Percentiles rank a stretch among this genome's conserved stretches.
phyloP scores from a whole-genome alignment of 2,329 filamentous ascomycete genomes.

The Calonectria henricotiae region DNA sequence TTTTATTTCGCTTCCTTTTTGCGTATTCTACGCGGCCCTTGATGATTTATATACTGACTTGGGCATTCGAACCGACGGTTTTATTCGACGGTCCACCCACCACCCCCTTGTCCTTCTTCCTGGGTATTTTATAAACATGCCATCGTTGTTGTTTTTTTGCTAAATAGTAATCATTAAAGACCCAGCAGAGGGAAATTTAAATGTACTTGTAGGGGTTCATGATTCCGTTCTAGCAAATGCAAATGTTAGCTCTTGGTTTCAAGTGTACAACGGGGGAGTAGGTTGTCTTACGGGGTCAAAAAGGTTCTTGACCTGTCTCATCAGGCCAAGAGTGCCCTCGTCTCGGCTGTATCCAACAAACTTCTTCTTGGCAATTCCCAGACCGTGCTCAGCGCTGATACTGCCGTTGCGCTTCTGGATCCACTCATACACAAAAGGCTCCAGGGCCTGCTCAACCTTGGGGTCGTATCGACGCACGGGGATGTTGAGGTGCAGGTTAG shows the following conservation, averaged over 20 bases:
- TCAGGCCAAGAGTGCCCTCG: slow-evolving; percentile 88
- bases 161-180: slow-evolving; percentile 1
- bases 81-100: neutral
- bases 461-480: slow-evolving; percentile 88
- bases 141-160: slow-evolving; percentile 11
- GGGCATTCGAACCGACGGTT: neutral
- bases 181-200: slow-evolving; percentile 53
- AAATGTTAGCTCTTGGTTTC: slow-evolving; percentile 23
- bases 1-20: slow-evolving; percentile 19
- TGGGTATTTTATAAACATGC: slow-evolving; percentile 28
- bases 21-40: neutral
- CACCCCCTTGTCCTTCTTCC: neutral
- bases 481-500: slow-evolving; percentile 95
- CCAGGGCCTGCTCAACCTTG: slow-evolving; percentile 87
- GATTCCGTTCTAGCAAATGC: slow-evolving; percentile 83
- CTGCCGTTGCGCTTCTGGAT: slow-evolving; percentile 89
- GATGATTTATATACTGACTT: slow-evolving; percentile 11
- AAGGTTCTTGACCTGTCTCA: slow-evolving; percentile 94
- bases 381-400: slow-evolving; percentile 96
- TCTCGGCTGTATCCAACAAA: slow-evolving; percentile 95
- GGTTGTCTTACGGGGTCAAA: slow-evolving; percentile 88
- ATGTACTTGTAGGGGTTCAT: slow-evolving; percentile 99
- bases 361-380: slow-evolving; percentile 95
- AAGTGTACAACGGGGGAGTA: slow-evolving; percentile 15
- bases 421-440: slow-evolving; percentile 99